Percentiles rank a stretch among this genome's conserved stretches.
Conservation (phyloP, 2,329 filamentous ascomycete species). For the Exophiala dermatitidis region DNA sequence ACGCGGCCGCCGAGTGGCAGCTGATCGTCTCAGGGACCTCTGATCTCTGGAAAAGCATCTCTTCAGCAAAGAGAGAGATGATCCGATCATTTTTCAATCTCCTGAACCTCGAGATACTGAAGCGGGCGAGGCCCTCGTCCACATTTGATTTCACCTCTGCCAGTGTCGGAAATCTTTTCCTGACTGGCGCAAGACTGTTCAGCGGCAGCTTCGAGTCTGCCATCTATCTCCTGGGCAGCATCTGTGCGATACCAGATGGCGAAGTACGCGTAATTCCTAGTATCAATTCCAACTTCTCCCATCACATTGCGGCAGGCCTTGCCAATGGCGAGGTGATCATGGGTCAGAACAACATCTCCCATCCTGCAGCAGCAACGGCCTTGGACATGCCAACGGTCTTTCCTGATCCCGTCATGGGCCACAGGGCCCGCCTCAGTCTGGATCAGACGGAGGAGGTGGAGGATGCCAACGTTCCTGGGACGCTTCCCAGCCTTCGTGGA, state of each 20-base stretch:
- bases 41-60: conserved; percentile 62
- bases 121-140: conserved; percentile 61
- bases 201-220: conserved; percentile 87
- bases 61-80: conserved; percentile 66
- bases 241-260: conserved; percentile 70
- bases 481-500: conserved; percentile 68
- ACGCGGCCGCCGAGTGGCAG: conserved; percentile 73
- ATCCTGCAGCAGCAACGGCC: conserved; percentile 50
- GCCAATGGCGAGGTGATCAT: conserved; percentile 70
- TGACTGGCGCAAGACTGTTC: conserved; percentile 81
- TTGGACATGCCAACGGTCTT: conserved; percentile 29
- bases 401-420: conserved; percentile 31
- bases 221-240: conserved; percentile 79
- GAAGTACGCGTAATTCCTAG: conserved; percentile 75
- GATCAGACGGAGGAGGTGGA: conserved; percentile 33
- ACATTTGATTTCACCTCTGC: conserved; percentile 72
- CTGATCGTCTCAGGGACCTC: conserved; percentile 81
- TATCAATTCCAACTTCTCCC: conserved; percentile 90
- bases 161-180: conserved; percentile 70
- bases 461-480: conserved; percentile 49
- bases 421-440: conserved; percentile 20
- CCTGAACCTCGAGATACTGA: conserved; percentile 70
- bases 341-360: conserved; percentile 87
- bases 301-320: conserved; percentile 83
- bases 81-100: conserved; percentile 70